Base-by-base conservation (phyloP, 768 basidiomycete genomes). In the Hericium rajendrae region DNA sequence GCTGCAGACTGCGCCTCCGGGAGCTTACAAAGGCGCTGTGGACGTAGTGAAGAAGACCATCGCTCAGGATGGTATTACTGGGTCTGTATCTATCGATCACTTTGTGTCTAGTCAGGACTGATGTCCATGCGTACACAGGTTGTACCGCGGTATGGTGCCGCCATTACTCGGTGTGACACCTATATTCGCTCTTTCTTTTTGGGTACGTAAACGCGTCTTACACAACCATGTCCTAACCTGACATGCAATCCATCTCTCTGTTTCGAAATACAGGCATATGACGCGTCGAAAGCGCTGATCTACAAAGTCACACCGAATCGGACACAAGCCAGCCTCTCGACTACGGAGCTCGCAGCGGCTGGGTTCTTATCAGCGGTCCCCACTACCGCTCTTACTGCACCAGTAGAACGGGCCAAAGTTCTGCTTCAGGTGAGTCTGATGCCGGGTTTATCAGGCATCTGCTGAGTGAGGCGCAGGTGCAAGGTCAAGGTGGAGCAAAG, bases 101-200 rank as follows among this genome's bases (percentile, higher is more conserved):
- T 26, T 39, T 16, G 32, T 12, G 16, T 20, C 38, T 24, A 4
- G 50, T 9, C 53, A 18, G 18, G 22, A 22, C 20, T 48, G 10
- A 58, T 8, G 13, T n/a, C 3, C 16, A 4, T 53, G 6, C 9
- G 51, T n/a, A 40, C 53, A 3, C 60, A 94, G 91, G 28, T 67
- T 95, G 68, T 95, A 94, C 67, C 88, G 92, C 60, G 93, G 92
- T 38, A 92, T 97, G 73, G 88, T 94, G 3, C 94, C 94, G 38
- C 94, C 94, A 48, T 72, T 97, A 57, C 74, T 97, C 32, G 93
- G 95, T 28, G 92, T 99, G 28, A 98, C 97, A 4, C 97, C 97
- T 38, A 98, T 97, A 67, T 99, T 99, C 66, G 97, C 97, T 3
- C 75, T 98, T 32, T 95, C 93, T 3, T 98, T 99, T 77, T 97